Evolutionary conservation across 306 rosid genomes (phyloP).

Genomic region (Rosa rugosa): DNA sequence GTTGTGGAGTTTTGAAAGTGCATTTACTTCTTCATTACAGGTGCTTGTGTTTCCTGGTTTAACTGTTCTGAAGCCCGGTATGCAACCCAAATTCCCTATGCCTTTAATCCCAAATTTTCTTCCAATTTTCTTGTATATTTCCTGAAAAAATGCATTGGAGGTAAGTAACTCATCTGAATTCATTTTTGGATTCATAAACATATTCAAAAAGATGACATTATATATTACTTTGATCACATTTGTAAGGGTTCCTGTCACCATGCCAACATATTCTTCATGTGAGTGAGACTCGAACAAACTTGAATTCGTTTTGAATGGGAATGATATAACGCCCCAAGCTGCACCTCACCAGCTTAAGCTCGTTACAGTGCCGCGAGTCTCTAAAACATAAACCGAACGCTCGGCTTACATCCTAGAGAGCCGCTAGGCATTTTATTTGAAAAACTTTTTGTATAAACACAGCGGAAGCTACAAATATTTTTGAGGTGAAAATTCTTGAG

Average conservation of each 20-base stretch:
- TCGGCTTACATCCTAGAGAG: too few relatives aligned
- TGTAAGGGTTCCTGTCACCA: conserved; percentile 42
- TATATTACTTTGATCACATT: conserved; percentile 22
- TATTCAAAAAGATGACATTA: not conserved
- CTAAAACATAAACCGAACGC: too few relatives aligned
- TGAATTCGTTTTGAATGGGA: not conserved
- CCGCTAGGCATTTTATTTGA: too few relatives aligned
- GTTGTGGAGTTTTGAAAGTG: conserved; percentile 29
- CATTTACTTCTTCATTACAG: conserved; percentile 28
- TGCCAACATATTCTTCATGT: conserved; percentile 22
- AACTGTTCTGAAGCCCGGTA: conserved; percentile 29
- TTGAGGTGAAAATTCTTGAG: too few relatives aligned
- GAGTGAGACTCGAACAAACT: conserved; percentile 23
- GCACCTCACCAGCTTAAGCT: too few relatives aligned
- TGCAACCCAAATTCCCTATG: conserved; percentile 6
- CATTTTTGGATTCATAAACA: not conserved
- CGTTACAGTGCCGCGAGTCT: too few relatives aligned
- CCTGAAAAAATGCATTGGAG: conserved; percentile 8
- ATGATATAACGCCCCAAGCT: too few relatives aligned
- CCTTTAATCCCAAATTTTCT: conserved; percentile 38
- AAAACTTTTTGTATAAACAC: too few relatives aligned
- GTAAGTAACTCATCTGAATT: not conserved
- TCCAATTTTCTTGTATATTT: conserved; percentile 36
- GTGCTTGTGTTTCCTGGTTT: conserved; percentile 16
- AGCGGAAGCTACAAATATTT: too few relatives aligned